These are phyloP conservation scores for Boletus speciosus DNA, from an alignment of 768 basidiomycete genomes.

Conservation along the genomic window DNA sequence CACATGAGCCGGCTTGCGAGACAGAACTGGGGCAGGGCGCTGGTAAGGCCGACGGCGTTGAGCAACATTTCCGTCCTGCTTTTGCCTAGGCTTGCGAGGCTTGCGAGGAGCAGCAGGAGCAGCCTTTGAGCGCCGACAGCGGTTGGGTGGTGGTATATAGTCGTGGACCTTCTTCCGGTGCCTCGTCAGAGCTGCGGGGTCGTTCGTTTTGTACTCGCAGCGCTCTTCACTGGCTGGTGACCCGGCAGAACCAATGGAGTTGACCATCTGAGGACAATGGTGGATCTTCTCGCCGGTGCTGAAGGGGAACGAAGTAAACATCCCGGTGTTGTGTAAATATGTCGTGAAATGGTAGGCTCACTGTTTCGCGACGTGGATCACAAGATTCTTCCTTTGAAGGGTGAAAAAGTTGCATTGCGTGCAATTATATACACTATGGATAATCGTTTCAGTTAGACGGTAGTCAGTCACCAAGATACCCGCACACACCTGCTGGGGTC, in stretches of 20 bases:
- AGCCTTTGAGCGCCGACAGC: neutral
- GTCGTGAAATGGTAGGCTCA: constrained; percentile 1
- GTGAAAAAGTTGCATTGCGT: constrained; percentile 14
- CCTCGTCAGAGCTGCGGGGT: constrained; percentile 24
- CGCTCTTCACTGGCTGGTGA: neutral
- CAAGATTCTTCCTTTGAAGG: constrained; percentile 20
- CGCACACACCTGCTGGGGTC: constrained; percentile 3
- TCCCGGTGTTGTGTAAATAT: neutral
- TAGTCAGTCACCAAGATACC: neutral
- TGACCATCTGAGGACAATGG: constrained; percentile 7
- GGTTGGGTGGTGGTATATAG: constrained; percentile 13
- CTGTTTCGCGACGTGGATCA: constrained; percentile 19
- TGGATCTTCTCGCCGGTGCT: constrained; percentile 23
- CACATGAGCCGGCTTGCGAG: neutral
- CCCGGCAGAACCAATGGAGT: neutral
- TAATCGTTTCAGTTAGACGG: neutral
- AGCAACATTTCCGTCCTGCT: neutral
- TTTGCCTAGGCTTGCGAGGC: neutral
- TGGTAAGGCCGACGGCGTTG: neutral
- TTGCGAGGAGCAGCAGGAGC: neutral
- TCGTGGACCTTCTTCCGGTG: constrained; percentile 24
- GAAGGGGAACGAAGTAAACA: neutral
- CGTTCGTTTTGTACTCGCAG: constrained; percentile 22
- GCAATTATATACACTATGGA: constrained; percentile 13
- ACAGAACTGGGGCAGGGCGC: neutral